These are phyloP conservation scores for Coemansia sp. DNA, from an alignment of 192 early-diverging fungal genomes.

Conservation along the genomic window DNA sequence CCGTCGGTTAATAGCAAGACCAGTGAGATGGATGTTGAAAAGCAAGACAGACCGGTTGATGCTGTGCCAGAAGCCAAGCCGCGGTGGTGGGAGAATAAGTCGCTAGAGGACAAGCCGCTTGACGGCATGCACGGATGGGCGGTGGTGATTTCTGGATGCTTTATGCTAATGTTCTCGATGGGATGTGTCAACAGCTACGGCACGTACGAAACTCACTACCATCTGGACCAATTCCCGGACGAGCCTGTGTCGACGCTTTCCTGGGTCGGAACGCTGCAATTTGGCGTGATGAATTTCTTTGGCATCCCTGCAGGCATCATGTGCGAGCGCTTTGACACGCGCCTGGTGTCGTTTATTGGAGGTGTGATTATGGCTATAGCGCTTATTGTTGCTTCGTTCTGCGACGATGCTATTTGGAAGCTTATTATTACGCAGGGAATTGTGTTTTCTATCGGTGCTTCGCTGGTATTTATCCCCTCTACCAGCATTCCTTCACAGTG, in stretches of 20 bases:
- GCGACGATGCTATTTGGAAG: constrained; percentile 57
- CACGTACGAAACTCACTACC: constrained; percentile 52
- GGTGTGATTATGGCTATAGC: constrained; percentile 53
- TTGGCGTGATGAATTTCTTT: constrained; percentile 50
- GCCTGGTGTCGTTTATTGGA: constrained; percentile 51
- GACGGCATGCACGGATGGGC: constrained; percentile 53
- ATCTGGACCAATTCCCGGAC: constrained; percentile 27
- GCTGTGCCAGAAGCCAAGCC: not conserved
- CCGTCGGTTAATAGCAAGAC: constrained; percentile 1
- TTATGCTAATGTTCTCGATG: constrained; percentile 55
- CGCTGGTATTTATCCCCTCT: constrained; percentile 53
- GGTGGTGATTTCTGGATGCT: constrained; percentile 52
- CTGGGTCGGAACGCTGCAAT: constrained; percentile 56
- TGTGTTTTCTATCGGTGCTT: constrained; percentile 49
- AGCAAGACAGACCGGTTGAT: not conserved
- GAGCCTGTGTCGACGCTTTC: constrained; percentile 50
- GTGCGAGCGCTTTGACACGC: constrained; percentile 54
- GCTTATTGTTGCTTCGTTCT: constrained; percentile 58
- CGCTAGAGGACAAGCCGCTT: constrained; percentile 26
- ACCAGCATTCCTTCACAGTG: constrained; percentile 58
- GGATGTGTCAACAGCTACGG: constrained; percentile 59
- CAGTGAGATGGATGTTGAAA: constrained; percentile 1
- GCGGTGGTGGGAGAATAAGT: constrained; percentile 48
- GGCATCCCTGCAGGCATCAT: constrained; percentile 53
- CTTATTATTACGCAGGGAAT: constrained; percentile 60